A percentile compares a stretch with the other conserved stretches of the same genome.
phyloP scores from a whole-genome alignment of 2,329 filamentous ascomycete species.

The Aspergillus calidoustus region DNA sequence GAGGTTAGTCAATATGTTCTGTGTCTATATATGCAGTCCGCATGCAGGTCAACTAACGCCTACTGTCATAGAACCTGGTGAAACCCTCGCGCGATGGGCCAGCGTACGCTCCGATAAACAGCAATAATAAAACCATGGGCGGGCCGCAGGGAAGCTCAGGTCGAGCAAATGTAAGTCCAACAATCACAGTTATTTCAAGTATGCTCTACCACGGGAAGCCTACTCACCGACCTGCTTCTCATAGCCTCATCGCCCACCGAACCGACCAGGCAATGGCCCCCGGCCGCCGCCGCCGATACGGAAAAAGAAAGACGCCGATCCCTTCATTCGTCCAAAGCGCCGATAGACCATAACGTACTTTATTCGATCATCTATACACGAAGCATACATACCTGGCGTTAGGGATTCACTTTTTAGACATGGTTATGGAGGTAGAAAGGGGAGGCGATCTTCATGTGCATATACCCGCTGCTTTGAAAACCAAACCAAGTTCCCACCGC shows the following conservation, averaged over 20 bases:
- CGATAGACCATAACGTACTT: conserved; percentile 23
- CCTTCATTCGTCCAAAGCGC: conserved; percentile 48
- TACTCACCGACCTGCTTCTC: conserved; percentile 19
- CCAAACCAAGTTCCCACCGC: not conserved
- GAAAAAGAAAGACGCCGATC: conserved; percentile 46
- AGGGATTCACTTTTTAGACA: not conserved
- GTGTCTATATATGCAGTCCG: not conserved
- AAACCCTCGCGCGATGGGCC: conserved; percentile 46
- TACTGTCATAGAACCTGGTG: conserved; percentile 39
- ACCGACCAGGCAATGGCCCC: conserved; percentile 25
- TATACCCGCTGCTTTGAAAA: conserved; percentile 5
- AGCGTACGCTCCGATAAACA: conserved; percentile 32
- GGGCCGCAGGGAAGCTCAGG: conserved; percentile 23
- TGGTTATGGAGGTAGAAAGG: not conserved
- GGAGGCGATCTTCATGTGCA: conserved; percentile 6
- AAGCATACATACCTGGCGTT: conserved; percentile 22
- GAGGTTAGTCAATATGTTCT: conserved; percentile 23
- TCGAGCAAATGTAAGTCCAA: conserved; percentile 28
- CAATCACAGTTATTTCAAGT: not conserved
- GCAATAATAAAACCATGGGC: conserved; percentile 22
- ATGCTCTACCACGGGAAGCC: not conserved
- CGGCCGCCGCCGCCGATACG: conserved; percentile 39
- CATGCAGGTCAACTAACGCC: conserved; percentile 1
- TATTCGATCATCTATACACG: not conserved
- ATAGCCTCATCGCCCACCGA: conserved; percentile 27